Base-by-base conservation (phyloP, 148 eudicot genomes). In the Camellia japonica region DNA sequence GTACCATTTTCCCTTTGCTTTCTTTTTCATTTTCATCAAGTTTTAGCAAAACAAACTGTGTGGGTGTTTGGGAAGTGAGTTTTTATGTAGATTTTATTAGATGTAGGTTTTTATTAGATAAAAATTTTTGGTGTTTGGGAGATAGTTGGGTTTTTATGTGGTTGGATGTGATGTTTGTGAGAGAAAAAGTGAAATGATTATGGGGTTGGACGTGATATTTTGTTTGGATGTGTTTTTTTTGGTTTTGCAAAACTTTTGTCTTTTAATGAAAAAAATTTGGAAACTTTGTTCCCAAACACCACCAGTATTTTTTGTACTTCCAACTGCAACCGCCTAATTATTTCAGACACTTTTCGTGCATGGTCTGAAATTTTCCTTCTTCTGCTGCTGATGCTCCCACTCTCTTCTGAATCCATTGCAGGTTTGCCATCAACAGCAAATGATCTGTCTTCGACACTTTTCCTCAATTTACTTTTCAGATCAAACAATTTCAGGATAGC, bases 221-320 rank as follows among this genome's bases (percentile, higher is more conserved):
- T n/a, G n/a, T n/a, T n/a, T n/a, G n/a, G n/a, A n/a, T n/a, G n/a
- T n/a, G n/a, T n/a, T n/a, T n/a, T n/a, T n/a, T n/a, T n/a, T n/a
- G n/a, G n/a, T n/a, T n/a, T n/a, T n/a, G n/a, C n/a, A n/a, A n/a
- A n/a, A n/a, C n/a, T n/a, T n/a, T n/a, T n/a, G n/a, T n/a, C n/a
- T n/a, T n/a, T n/a, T n/a, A n/a, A n/a, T n/a, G n/a, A n/a, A n/a
- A n/a, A n/a, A n/a, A n/a, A n/a, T n/a, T n/a, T n/a, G n/a, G n/a
- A n/a, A n/a, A n/a, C n/a, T n/a, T n/a, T n/a, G n/a, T n/a, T n/a
- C n/a, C n/a, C n/a, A n/a, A n/a, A n/a, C n/a, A n/a, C n/a, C n/a
- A n/a, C n/a, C n/a, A n/a, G n/a, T 61, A 94, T 64, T 84, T 91
- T 94, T 84, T 97, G 98, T 52, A 97, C 88, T 79, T 97, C 97